phyloP scores from a whole-genome alignment of 2,329 filamentous ascomycete species.

The Spiromastix sp. region DNA sequence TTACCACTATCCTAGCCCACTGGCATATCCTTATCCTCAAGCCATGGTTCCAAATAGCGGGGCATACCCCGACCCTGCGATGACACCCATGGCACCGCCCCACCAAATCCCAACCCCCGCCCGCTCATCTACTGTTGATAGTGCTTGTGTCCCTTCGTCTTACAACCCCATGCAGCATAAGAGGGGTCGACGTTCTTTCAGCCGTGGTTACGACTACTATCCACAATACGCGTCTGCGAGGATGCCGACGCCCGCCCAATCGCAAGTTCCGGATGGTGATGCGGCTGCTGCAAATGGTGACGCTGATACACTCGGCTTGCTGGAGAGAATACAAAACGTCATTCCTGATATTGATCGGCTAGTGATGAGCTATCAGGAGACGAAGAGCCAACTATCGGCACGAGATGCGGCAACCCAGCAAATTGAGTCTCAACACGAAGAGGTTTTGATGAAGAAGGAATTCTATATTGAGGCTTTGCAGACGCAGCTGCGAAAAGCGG shows the following conservation, averaged over 20 bases:
- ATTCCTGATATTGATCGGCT: constrained; percentile 38
- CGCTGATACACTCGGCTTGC: constrained; percentile 28
- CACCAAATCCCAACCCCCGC: constrained; percentile 16
- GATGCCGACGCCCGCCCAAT: constrained; percentile 18
- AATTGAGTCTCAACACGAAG: constrained; percentile 39
- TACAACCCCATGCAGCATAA: constrained; percentile 22
- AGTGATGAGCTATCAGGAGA: constrained; percentile 39
- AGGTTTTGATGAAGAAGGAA: constrained; percentile 43
- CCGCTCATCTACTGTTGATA: constrained; percentile 27
- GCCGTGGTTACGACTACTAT: constrained; percentile 21
- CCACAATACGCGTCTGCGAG: constrained; percentile 23
- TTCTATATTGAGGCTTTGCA: constrained; percentile 43
- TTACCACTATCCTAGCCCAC: constrained; percentile 20
- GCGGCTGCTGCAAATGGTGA: constrained; percentile 21
- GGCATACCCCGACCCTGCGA: constrained; percentile 18
- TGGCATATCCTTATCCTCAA: constrained; percentile 27
- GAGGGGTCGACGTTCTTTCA: constrained; percentile 12
- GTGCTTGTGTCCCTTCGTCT: constrained; percentile 22
- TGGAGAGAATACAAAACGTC: constrained; percentile 35
- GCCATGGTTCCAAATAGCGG: constrained; percentile 22
- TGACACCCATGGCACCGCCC: constrained; percentile 7
- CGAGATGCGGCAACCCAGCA: constrained; percentile 41
- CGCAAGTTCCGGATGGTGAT: constrained; percentile 12
- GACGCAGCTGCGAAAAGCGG: constrained; percentile 39
- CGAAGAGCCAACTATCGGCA: constrained; percentile 39